Percentiles rank a stretch among this genome's conserved stretches.
phyloP scores from a whole-genome alignment of 1,284 basidiomycete genomes.

The Leccinum colubrinum region DNA sequence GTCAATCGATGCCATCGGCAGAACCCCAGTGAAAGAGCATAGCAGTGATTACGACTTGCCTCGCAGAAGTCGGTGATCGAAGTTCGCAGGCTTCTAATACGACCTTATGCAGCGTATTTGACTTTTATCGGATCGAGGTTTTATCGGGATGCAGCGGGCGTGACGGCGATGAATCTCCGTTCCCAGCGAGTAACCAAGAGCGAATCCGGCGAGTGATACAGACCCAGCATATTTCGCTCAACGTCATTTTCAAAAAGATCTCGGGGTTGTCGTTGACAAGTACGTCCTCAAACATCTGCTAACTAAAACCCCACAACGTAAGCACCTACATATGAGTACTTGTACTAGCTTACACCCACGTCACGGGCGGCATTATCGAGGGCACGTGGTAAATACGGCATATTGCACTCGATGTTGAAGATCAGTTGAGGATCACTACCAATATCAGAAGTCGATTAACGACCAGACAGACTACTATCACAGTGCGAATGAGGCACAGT shows the following conservation, averaged over 20 bases:
- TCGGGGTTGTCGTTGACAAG: background rate
- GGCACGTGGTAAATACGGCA: slow-evolving; percentile 23
- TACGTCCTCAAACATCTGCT: background rate
- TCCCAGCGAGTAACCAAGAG: slow-evolving; percentile 25
- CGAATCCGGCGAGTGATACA: slow-evolving; percentile 20
- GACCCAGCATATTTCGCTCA: slow-evolving; percentile 3
- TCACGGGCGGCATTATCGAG: slow-evolving; percentile 2
- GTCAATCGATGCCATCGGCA: slow-evolving; percentile 34
- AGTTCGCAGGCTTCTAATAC: slow-evolving; percentile 20
- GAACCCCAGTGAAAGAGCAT: slow-evolving; percentile 16
- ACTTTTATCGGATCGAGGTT: slow-evolving; percentile 23
- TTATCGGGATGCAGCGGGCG: slow-evolving; percentile 15
- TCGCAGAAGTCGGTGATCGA: slow-evolving; percentile 17
- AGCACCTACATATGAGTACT: background rate
- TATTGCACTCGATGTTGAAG: slow-evolving; percentile 16
- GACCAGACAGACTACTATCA: slow-evolving; percentile 8
- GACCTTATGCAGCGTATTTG: slow-evolving; percentile 15
- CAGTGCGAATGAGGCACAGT: background rate
- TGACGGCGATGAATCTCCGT: slow-evolving; percentile 32
- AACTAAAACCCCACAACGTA: background rate
- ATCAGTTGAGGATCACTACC: slow-evolving; percentile 33
- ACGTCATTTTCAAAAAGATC: slow-evolving; percentile 8
- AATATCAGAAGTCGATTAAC: slow-evolving; percentile 27
- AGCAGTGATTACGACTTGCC: slow-evolving; percentile 17
- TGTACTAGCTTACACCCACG: background rate